A percentile compares a stretch with the other conserved stretches of the same genome.
Conservation (phyloP, 2,329 filamentous ascomycete species). For the Alternaria longipes region DNA sequence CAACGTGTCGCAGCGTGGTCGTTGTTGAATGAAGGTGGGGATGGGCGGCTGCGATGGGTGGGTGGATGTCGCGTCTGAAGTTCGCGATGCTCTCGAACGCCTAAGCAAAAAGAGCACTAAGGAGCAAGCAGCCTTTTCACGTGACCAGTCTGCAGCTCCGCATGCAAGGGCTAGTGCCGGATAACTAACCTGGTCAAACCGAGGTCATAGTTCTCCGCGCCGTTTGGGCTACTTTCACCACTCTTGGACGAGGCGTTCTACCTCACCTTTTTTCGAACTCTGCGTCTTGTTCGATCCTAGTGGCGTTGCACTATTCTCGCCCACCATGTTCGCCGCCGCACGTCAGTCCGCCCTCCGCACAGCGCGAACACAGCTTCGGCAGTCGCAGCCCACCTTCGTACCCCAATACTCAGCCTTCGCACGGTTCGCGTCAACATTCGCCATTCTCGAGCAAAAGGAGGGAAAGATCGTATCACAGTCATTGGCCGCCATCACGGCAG, state of each 20-base stretch:
- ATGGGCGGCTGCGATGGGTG: conserved; percentile 39
- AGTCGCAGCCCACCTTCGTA: conserved; percentile 40
- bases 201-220: conserved; percentile 37
- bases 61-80: conserved; percentile 39
- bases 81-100: conserved; percentile 41
- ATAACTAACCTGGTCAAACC: conserved; percentile 34
- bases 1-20: conserved; percentile 19
- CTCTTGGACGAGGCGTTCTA: conserved; percentile 5
- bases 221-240: conserved; percentile 7
- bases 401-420: conserved; percentile 65
- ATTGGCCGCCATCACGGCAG: conserved; percentile 84
- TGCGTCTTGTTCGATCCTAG: neutral
- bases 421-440: conserved; percentile 84
- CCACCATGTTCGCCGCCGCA: conserved; percentile 49
- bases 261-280: neutral
- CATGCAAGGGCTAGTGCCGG: conserved; percentile 29
- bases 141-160: conserved; percentile 17
- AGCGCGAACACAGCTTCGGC: conserved; percentile 57
- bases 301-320: conserved; percentile 7
- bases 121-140: conserved; percentile 25
- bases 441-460: conserved; percentile 90
- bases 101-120: conserved; percentile 27
- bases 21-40: conserved; percentile 37
- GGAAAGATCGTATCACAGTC: conserved; percentile 86
- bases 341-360: conserved; percentile 49